Percentiles rank a stretch among this genome's conserved stretches.
These are phyloP conservation scores for Suillus hirtellus DNA, from an alignment of 768 basidiomycete genomes.

Conservation along the genomic window DNA sequence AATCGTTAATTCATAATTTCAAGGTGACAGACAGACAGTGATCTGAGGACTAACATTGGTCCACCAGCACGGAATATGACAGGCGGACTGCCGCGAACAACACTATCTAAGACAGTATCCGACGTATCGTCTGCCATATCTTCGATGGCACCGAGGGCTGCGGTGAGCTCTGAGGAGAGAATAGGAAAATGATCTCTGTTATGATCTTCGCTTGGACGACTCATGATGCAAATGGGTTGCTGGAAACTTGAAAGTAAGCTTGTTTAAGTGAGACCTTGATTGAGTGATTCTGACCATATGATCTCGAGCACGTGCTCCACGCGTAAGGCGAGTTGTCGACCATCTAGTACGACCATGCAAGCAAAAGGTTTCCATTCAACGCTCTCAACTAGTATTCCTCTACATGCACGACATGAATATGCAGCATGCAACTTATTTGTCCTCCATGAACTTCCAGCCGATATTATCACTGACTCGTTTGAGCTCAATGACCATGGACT, in stretches of 20 bases:
- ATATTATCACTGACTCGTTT: constrained; percentile 45
- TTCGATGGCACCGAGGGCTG: constrained; percentile 23
- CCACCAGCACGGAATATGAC: constrained; percentile 72
- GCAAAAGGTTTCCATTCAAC: constrained; percentile 34
- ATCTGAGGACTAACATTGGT: constrained; percentile 53
- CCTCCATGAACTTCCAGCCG: constrained; percentile 37
- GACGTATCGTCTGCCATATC: constrained; percentile 23
- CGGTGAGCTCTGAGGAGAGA: constrained; percentile 12
- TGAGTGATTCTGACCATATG: neutral
- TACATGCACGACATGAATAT: constrained; percentile 13
- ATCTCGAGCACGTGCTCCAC: neutral
- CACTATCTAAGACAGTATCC: constrained; percentile 18
- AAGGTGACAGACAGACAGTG: neutral
- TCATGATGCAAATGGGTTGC: neutral
- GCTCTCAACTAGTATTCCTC: constrained; percentile 22
- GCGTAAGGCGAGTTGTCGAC: neutral
- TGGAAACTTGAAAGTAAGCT: neutral
- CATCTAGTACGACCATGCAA: constrained; percentile 18
- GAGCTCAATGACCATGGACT: constrained; percentile 39
- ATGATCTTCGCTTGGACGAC: constrained; percentile 19
- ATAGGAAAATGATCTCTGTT: constrained; percentile 18
- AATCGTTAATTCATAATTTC: neutral
- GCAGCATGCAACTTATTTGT: constrained; percentile 33
- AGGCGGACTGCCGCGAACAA: constrained; percentile 40
- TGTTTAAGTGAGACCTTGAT: neutral